Base-by-base conservation (phyloP, 306 rosid genomes). In the Canavalia ensiformis region DNA sequence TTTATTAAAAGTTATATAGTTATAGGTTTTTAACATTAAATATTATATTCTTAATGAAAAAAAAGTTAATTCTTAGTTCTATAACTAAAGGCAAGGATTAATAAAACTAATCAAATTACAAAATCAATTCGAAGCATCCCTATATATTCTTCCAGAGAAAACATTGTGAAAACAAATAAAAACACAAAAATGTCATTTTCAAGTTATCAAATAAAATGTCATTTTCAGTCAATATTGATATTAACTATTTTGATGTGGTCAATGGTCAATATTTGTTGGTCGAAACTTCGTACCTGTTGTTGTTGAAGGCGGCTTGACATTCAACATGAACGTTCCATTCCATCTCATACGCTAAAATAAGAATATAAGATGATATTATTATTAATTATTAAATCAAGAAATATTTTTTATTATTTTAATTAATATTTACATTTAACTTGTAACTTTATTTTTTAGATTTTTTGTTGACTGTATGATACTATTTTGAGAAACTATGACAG, bases 221-320 rank as follows among this genome's bases (percentile, higher is more conserved):
- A 8, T 39, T 4, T 37, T 37, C 41, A 37, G 41, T 4, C 41
- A 37, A 37, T 37, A 37, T 37, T 13, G 44, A 28, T 31, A 58
- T 42, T 30, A n/a, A 69, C 13, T n/a, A 35, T 41, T 7, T 39
- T 3, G 34, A 7, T 28, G 0, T 8, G 73, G 80, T 83, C 76
- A 78, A 78, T 55, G 62, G 69, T 83, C 86, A 78, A 71, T 2
- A 55, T 62, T 3, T 3, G 28, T 11, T 51, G 34, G 59, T 12
- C 7, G 69, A 63, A 83, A 56, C 74, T 71, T 83, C 62, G 13
- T 18, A 33, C 0, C 52, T 25, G 4, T 34, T 28, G 35, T 68
- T 34, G 4, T 30, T 30, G 58, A 55, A 0, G 55, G 11, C 41
- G 8, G 28, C 57, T 50, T 55, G 41, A 35, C 28, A 35, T 10